Conservation (phyloP, 2,329 filamentous ascomycete species). For the Cladosporium sp. region DNA sequence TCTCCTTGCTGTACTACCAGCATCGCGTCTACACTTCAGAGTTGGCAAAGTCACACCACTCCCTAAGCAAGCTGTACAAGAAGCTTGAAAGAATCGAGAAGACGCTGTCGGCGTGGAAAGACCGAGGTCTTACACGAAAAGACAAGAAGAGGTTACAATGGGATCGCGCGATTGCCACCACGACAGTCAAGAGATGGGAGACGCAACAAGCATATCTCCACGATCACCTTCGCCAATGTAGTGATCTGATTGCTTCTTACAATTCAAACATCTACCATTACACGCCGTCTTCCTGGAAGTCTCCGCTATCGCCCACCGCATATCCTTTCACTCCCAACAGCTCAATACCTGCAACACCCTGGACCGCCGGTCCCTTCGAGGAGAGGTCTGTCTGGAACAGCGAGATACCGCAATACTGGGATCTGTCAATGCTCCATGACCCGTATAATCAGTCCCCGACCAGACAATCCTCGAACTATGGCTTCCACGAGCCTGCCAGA, state of each 20-base stretch:
- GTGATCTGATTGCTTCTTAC: constrained; percentile 24
- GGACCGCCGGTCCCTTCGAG: constrained; percentile 8
- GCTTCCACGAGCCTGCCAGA: constrained; percentile 24
- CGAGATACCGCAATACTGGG: constrained; percentile 25
- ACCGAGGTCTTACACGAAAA: constrained; percentile 19
- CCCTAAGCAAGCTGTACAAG: constrained; percentile 26
- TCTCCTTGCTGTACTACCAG: constrained; percentile 24
- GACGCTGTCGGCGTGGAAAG: not conserved
- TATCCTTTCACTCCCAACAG: constrained; percentile 17
- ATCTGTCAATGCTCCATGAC: constrained; percentile 28
- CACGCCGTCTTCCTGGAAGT: not conserved
- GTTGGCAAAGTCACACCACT: constrained; percentile 25
- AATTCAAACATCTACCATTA: constrained; percentile 14
- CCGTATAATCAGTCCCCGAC: constrained; percentile 17
- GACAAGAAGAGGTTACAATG: constrained; percentile 29
- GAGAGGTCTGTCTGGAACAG: not conserved
- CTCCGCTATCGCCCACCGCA: constrained; percentile 21
- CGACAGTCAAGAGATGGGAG: constrained; percentile 21
- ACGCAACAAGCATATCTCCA: constrained; percentile 22
- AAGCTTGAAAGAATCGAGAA: constrained; percentile 24
- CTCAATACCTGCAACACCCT: not conserved
- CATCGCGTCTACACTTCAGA: constrained; percentile 25
- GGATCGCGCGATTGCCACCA: constrained; percentile 21
- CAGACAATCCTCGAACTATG: constrained; percentile 24
- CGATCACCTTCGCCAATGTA: constrained; percentile 24